Evolutionary conservation across 805 yeast genomes (phyloP), one percentile per base, ranked within the genome.

Genomic region (Komagataella mondaviorum): DNA sequence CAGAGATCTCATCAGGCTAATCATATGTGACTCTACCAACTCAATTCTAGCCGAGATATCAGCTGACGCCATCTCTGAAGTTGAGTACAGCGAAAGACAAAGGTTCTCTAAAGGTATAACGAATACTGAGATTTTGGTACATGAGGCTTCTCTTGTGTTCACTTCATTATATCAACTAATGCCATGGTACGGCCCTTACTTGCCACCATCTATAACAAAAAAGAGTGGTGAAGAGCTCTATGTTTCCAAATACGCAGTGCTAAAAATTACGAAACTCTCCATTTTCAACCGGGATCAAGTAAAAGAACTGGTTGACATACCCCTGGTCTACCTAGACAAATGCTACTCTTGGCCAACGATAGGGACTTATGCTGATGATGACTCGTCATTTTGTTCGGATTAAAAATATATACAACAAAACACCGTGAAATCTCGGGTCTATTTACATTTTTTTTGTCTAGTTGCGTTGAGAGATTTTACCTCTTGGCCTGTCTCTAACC

Each of bases 401-500:
- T 20, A 22, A 8, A 8, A 10, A 30, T 30, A 30, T 30, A 30
- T 30, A 30, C 39, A 30, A 30, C 39, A 30, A 30, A 30, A 30
- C 14, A 30, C 39, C 39, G 39, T 30, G 14, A 30, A 30, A 24
- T 24, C 14, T 30, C 14, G 5, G 5, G 18, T 46, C 48, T 46
- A 46, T 46, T n/a, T 17, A 46, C 48, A 46, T 6, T 46, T 8
- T 17, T 17, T 14, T 45, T 18, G 30, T 16, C 39, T 30, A 30
- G 14, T 30, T 30, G 39, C 39, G 39, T 2, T 30, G 39, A 30
- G 39, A 30, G 14, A 30, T 10, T 10, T 76, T 80, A 48, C 88
- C 88, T 70, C 95, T 78, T 59, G 95, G 95, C 73, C 98, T 84
- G 68, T 91, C 97, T 65, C 85, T 82, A 51, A 89, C 88, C 75